Evolutionary conservation across 2,329 filamentous ascomycete species (phyloP), one percentile per base, ranked within the genome.

Genomic region (Penicillium sp.): DNA sequence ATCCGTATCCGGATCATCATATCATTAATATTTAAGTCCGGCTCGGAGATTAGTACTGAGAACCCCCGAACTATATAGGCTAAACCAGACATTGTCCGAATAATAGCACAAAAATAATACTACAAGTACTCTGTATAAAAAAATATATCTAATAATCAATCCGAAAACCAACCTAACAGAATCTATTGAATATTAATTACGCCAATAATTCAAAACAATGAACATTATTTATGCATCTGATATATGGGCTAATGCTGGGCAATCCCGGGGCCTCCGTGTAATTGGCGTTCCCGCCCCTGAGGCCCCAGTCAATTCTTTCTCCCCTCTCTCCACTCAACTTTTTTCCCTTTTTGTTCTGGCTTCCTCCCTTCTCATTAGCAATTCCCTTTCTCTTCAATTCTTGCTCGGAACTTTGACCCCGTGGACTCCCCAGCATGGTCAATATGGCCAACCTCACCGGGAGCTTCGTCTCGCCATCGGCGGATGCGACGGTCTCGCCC

Each of bases 381-480:
- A 34, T 33, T 51, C n/a, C 10, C 9, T 29, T 44, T 43, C 23
- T 38, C 46, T 23, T 53, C 27, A 45, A 45, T 47, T 21, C 25
- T 29, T 50, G 45, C n/a, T 39, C 5, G 27, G 51, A 48, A 53
- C 13, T 41, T 43, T 6, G 49, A 41, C 19, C 19, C 10, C 3
- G 29, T 46, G 33, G 39, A 55, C 49, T 54, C 27, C 51, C 51
- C 1, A 57, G 36, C 7, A 57, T 51, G 44, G 43, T 58, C 62
- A 58, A 64, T 41, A 76, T 77, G 74, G 72, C 67, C 64, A 81
- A 80, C 66, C 76, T 84, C 67, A 88, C 88, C 74, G 83, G 84
- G 68, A 87, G 83, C 73, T 87, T 91, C 68, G 83, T 84, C 68
- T 91, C 89, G 72, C 85, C 87, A 48, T 73, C 87, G 72, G 87